Percentiles rank a stretch among this genome's conserved stretches.
These are phyloP conservation scores for Kwoniella shandongensis DNA, from an alignment of 768 basidiomycete species.

Conservation along the genomic window DNA sequence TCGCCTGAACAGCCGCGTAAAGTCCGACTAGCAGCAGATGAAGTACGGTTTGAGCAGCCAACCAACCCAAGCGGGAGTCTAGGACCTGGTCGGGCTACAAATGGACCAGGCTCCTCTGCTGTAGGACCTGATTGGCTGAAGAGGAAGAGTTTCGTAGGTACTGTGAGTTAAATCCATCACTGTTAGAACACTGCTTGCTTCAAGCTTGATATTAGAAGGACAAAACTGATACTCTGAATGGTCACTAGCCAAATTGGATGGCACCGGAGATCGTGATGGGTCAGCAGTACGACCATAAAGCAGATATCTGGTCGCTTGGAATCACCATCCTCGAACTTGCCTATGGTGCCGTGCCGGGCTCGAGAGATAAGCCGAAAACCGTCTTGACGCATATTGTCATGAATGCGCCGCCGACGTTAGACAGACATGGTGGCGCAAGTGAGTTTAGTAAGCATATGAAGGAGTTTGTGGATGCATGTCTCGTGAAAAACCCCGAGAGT, in stretches of 20 bases:
- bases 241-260: constrained; percentile 81
- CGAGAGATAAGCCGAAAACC: constrained; percentile 68
- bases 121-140: constrained; percentile 41
- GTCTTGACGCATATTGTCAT: constrained; percentile 77
- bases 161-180: constrained; percentile 45
- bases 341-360: constrained; percentile 82
- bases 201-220: neutral
- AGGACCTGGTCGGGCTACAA: constrained; percentile 8
- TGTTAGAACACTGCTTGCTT: no score
- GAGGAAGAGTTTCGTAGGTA: constrained; percentile 89
- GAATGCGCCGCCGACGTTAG: constrained; percentile 73
- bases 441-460: constrained; percentile 76
- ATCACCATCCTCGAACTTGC: constrained; percentile 90
- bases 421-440: constrained; percentile 58
- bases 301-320: constrained; percentile 95
- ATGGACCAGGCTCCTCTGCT: neutral
- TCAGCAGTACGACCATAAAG: constrained; percentile 70
- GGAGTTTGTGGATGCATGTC: constrained; percentile 77
- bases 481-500: constrained; percentile 77
- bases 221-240: neutral
- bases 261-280: constrained; percentile 89
- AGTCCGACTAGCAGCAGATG: constrained; percentile 10
- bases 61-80: neutral
- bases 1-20: constrained; percentile 6
- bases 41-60: constrained; percentile 6